A percentile compares a stretch with the other conserved stretches of the same genome.
Conservation (phyloP, 306 rosid species). For the Abrus pulchellus region DNA sequence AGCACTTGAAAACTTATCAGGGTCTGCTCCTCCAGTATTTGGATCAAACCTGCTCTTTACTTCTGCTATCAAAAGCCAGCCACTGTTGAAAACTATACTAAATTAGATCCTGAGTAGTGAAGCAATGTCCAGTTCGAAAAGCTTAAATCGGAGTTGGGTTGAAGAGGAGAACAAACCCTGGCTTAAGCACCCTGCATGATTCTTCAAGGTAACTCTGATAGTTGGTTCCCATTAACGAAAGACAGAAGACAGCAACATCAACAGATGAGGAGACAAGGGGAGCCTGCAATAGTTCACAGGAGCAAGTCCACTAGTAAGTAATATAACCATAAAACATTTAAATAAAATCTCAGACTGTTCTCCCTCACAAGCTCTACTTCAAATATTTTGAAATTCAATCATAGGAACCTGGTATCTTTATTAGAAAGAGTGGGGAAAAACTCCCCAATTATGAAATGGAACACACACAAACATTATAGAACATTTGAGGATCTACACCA, state of each 20-base stretch:
- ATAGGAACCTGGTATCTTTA: too few species aligned
- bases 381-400: conserved; percentile 3
- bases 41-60: conserved; percentile 96
- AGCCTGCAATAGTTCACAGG: conserved; percentile 61
- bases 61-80: conserved; percentile 97
- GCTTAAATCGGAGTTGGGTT: neutral
- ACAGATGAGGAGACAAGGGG: conserved; percentile 72
- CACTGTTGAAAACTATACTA: conserved; percentile 57
- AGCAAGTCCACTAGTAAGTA: conserved; percentile 22
- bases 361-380: conserved; percentile 9
- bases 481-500: too few species aligned
- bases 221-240: conserved; percentile 95
- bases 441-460: too few species aligned
- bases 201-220: conserved; percentile 74
- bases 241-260: conserved; percentile 89
- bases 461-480: too few species aligned
- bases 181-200: conserved; percentile 86
- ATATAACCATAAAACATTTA: conserved; percentile 18
- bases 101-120: conserved; percentile 41
- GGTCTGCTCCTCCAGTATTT: conserved; percentile 89
- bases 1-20: conserved; percentile 71
- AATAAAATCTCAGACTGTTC: neutral
- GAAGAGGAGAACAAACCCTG: conserved; percentile 58
- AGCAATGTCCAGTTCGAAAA: neutral
- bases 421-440: too few species aligned